Percentiles rank a stretch among this genome's conserved stretches.
These are phyloP conservation scores for Cylindrotheca closterium DNA, from an alignment of 108 stramenopile species.

Conservation along the genomic window DNA sequence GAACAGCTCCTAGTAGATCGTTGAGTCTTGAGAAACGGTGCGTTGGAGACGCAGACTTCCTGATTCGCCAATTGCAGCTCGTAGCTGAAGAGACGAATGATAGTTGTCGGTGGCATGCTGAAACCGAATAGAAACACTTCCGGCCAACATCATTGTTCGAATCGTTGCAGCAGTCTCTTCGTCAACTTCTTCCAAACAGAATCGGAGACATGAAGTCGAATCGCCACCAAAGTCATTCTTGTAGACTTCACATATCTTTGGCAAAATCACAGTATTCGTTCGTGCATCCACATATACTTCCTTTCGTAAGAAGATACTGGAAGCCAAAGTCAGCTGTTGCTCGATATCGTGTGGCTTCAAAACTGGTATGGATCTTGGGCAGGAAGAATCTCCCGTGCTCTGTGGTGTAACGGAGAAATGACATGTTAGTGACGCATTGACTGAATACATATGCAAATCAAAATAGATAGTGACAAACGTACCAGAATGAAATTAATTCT, in stretches of 20 bases:
- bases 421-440: neutral
- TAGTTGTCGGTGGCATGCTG: constrained; percentile 30
- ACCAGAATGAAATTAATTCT: constrained; percentile 73
- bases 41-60: neutral
- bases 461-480: constrained; percentile 22
- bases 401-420: constrained; percentile 1
- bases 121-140: constrained; percentile 23
- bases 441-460: neutral
- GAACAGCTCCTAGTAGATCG: no score
- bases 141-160: constrained; percentile 16
- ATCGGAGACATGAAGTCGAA: constrained; percentile 37
- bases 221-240: constrained; percentile 79
- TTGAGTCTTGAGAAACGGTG: neutral
- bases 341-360: constrained; percentile 52
- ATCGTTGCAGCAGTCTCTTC: constrained; percentile 17
- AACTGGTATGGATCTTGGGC: constrained; percentile 62
- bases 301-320: constrained; percentile 52
- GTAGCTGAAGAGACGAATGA: constrained; percentile 27
- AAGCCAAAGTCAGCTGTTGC: constrained; percentile 61
- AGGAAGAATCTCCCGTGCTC: constrained; percentile 62
- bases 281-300: constrained; percentile 65
- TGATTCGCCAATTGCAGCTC: neutral
- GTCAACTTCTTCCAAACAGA: constrained; percentile 58
- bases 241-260: constrained; percentile 86
- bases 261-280: constrained; percentile 58